phyloP scores from a whole-genome alignment of 148 eudicot genomes.

The Vaccinium corymbosum region DNA sequence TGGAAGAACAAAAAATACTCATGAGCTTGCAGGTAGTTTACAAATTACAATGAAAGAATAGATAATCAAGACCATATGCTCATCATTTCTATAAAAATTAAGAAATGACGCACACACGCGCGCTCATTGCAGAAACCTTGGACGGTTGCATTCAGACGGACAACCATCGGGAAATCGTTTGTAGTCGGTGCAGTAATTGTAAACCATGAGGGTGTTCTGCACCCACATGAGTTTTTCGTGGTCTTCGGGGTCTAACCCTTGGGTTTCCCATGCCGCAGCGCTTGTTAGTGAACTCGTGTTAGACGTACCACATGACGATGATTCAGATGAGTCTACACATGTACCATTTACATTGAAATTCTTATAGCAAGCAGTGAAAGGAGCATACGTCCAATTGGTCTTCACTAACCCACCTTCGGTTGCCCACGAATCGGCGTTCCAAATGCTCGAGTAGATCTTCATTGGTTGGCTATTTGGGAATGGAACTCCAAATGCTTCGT shows the following conservation, averaged over 20 bases:
- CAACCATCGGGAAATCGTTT: conserved; percentile 1
- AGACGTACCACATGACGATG: not conserved
- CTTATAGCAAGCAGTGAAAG: conserved; percentile 9
- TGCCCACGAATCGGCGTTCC: conserved; percentile 22
- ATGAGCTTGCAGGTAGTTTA: not conserved
- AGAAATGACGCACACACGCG: not conserved
- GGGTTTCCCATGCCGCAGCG: not conserved
- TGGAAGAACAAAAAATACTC: not conserved
- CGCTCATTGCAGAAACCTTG: not conserved
- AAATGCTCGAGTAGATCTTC: conserved; percentile 18
- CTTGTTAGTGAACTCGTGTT: too few species aligned
- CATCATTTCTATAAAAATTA: not conserved
- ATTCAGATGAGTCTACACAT: not conserved
- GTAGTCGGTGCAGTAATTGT: conserved; percentile 16
- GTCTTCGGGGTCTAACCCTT: not conserved
- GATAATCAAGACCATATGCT: not conserved
- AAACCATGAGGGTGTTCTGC: conserved; percentile 13
- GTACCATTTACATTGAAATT: conserved; percentile 17
- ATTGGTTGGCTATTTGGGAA: conserved; percentile 18
- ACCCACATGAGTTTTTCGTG: conserved; percentile 1
- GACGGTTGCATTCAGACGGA: conserved; percentile 15
- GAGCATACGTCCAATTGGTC: conserved; percentile 17
- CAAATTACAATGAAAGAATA: not conserved
- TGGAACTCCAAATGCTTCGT: conserved; percentile 11
- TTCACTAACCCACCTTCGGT: conserved; percentile 17